These are phyloP conservation scores for Lanmaoa pseudosensibilis DNA, from an alignment of 768 basidiomycete species.

Conservation along the genomic window DNA sequence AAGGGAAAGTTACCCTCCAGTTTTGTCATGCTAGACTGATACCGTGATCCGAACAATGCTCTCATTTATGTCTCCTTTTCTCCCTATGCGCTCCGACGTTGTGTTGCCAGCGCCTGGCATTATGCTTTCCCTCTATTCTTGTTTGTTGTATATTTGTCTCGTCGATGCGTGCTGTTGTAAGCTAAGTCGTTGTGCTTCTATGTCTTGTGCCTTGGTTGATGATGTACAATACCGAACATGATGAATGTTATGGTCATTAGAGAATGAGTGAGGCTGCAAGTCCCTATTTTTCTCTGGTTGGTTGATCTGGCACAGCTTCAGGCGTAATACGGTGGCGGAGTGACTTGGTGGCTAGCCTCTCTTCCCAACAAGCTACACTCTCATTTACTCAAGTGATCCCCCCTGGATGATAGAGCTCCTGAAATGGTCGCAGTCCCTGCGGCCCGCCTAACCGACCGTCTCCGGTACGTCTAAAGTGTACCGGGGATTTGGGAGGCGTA, in stretches of 20 bases:
- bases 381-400: too few species aligned
- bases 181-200: neutral
- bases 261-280: neutral
- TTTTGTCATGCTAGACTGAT: conserved; percentile 5
- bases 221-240: neutral
- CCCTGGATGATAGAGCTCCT: too few species aligned
- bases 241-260: neutral
- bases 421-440: too few species aligned
- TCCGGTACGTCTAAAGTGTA: too few species aligned
- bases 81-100: conserved; percentile 1
- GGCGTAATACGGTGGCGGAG: too few species aligned
- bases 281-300: neutral
- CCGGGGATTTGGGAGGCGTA: too few species aligned
- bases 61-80: conserved; percentile 2
- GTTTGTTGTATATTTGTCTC: conserved; percentile 1
- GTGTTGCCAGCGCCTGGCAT: neutral
- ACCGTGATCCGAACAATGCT: neutral
- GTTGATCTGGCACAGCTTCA: neutral
- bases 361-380: too few species aligned
- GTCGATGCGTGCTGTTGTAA: conserved; percentile 3
- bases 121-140: neutral
- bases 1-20: neutral
- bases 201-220: neutral
- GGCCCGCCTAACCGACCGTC: too few species aligned
- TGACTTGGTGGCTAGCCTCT: too few species aligned